Evolutionary conservation across 2,329 filamentous ascomycete genomes (phyloP).

Genomic region (Scleromitrula shiraiana): DNA sequence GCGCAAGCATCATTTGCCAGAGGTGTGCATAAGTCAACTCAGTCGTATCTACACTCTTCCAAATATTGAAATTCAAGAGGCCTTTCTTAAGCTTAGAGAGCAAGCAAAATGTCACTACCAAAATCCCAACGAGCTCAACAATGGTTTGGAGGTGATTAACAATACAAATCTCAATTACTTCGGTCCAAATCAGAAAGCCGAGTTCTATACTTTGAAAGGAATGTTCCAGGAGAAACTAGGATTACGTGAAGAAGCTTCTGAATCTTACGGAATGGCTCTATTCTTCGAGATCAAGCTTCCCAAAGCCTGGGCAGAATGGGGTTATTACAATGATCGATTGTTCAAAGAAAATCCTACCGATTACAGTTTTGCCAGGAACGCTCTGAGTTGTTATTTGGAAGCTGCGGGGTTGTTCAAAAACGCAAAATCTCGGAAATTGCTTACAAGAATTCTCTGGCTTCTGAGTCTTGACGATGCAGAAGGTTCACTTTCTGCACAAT

Average conservation of each 20-base stretch:
- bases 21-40: conserved; percentile 94
- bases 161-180: conserved; percentile 99
- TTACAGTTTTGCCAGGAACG: conserved; percentile 77
- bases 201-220: conserved; percentile 98
- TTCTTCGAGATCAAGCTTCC: conserved; percentile 94
- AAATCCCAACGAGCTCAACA: conserved; percentile 85
- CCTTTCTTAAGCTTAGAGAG: conserved; percentile 95
- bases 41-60: conserved; percentile 97
- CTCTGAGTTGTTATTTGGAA: conserved; percentile 91
- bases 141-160: conserved; percentile 94
- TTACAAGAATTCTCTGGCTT: conserved; percentile 90
- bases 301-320: conserved; percentile 99
- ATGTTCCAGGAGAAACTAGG: conserved; percentile 97
- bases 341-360: conserved; percentile 88
- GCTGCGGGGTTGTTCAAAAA: conserved; percentile 96
- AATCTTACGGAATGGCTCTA: conserved; percentile 87
- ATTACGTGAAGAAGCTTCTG: conserved; percentile 84
- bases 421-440: conserved; percentile 86
- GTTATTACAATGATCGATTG: conserved; percentile 91
- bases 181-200: conserved; percentile 88
- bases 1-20: conserved; percentile 89
- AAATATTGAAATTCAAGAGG: conserved; percentile 99
- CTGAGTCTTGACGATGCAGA: conserved; percentile 87
- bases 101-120: conserved; percentile 99
- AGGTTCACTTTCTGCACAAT: conserved; percentile 74